Conservation (phyloP, 2,329 filamentous ascomycete genomes). For the Epichloe amarillans region DNA sequence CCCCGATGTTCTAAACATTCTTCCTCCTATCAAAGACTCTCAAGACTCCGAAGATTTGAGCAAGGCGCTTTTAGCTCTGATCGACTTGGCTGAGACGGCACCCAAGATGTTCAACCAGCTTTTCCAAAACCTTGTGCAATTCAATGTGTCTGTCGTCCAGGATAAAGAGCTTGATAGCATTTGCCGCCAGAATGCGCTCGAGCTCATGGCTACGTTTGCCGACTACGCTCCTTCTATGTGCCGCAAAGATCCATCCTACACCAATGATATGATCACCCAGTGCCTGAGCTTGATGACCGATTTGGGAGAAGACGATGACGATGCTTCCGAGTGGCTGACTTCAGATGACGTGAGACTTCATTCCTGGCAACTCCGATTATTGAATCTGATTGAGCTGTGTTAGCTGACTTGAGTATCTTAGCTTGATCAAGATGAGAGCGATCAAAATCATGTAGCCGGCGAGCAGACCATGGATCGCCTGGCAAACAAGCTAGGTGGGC, state of each 20-base stretch:
- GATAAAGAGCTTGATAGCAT: slow-evolving; percentile 90
- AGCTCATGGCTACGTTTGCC: slow-evolving; percentile 95
- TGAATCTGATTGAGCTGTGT: not conserved
- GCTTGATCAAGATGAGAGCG: slow-evolving; percentile 91
- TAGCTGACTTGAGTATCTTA: slow-evolving; percentile 23
- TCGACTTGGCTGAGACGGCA: slow-evolving; percentile 86
- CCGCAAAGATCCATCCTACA: slow-evolving; percentile 84
- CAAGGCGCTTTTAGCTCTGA: slow-evolving; percentile 79
- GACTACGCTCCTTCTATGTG: slow-evolving; percentile 92
- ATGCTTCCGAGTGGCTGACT: slow-evolving; percentile 84
- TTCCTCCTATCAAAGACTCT: slow-evolving; percentile 85
- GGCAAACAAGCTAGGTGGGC: slow-evolving; percentile 93
- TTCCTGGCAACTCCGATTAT: not conserved
- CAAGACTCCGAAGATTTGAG: slow-evolving; percentile 84
- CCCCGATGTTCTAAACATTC: slow-evolving; percentile 83
- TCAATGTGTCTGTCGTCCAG: slow-evolving; percentile 85
- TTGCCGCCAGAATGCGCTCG: slow-evolving; percentile 84
- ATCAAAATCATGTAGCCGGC: slow-evolving; percentile 92
- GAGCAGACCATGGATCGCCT: slow-evolving; percentile 98
- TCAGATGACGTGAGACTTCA: slow-evolving; percentile 63
- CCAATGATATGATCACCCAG: slow-evolving; percentile 94
- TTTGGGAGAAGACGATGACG: slow-evolving; percentile 85
- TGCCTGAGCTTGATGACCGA: slow-evolving; percentile 98
- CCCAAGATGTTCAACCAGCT: slow-evolving; percentile 95
- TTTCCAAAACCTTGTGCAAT: slow-evolving; percentile 87